Conservation (phyloP, 108 stramenopile genomes). For the Cylindrotheca closterium region DNA sequence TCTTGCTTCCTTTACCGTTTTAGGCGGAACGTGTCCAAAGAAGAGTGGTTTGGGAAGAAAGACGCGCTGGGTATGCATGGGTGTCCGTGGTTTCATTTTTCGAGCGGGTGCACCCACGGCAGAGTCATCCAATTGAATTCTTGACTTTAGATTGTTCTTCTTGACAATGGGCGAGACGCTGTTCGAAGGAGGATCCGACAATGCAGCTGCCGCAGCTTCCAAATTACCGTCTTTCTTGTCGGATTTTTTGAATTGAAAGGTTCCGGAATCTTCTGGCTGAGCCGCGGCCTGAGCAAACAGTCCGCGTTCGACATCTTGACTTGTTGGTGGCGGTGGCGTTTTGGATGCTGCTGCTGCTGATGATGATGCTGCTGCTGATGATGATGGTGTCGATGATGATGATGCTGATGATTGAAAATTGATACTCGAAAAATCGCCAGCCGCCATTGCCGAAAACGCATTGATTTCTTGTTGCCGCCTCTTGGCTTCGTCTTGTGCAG, state of each 20-base stretch:
- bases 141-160: not conserved
- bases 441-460: conserved; percentile 53
- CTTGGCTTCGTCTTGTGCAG: conserved; percentile 23
- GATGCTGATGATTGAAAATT: conserved; percentile 11
- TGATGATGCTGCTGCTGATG: not conserved
- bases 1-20: conserved; percentile 62
- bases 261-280: conserved; percentile 27
- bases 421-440: conserved; percentile 18
- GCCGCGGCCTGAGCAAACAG: conserved; percentile 15
- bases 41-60: conserved; percentile 77
- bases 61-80: conserved; percentile 72
- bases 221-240: conserved; percentile 20
- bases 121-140: not conserved
- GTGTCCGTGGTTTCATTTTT: conserved; percentile 11
- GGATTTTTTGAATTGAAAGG: conserved; percentile 11
- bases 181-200: conserved; percentile 16
- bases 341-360: conserved; percentile 4
- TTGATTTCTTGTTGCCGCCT: conserved; percentile 49
- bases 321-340: not conserved
- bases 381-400: not conserved
- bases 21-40: conserved; percentile 80
- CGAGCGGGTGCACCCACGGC: not conserved
- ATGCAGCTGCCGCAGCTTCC: conserved; percentile 44
- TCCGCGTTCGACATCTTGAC: not conserved
- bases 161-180: conserved; percentile 1